These are phyloP conservation scores for Penicillium capsulatum DNA, from an alignment of 2,329 filamentous ascomycete species.

Conservation along the genomic window DNA sequence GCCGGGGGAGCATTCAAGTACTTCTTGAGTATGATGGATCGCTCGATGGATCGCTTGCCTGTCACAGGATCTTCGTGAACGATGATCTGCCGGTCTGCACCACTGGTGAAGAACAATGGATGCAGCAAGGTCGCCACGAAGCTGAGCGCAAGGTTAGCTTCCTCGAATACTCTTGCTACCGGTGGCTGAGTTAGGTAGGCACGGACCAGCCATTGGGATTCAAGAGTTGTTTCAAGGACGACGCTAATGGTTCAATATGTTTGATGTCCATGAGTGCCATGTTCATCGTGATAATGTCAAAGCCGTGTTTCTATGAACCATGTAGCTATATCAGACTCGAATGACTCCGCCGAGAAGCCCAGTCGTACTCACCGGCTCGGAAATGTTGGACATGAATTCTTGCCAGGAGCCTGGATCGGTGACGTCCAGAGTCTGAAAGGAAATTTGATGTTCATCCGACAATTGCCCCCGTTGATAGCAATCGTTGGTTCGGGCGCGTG, in stretches of 20 bases:
- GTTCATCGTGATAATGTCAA: slow-evolving; percentile 48
- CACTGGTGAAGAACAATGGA: slow-evolving; percentile 49
- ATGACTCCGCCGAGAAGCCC: too few species aligned
- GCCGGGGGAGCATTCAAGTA: slow-evolving; percentile 44
- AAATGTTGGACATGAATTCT: too few species aligned
- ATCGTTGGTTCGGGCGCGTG: slow-evolving; percentile 18
- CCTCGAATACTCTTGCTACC: too few species aligned
- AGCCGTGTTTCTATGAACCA: slow-evolving; percentile 18
- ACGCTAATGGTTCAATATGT: slow-evolving; percentile 42
- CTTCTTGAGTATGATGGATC: slow-evolving; percentile 38
- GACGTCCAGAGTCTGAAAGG: slow-evolving; percentile 16
- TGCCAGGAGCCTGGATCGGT: too few species aligned
- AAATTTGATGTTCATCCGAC: slow-evolving; percentile 18
- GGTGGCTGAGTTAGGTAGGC: too few species aligned
- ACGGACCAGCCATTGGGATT: slow-evolving; percentile 36
- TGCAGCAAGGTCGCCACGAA: slow-evolving; percentile 50
- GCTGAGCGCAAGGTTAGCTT: slow-evolving; percentile 20
- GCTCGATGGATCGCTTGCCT: slow-evolving; percentile 34
- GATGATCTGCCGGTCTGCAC: slow-evolving; percentile 39
- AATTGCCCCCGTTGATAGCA: slow-evolving; percentile 2
- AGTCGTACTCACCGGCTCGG: too few species aligned
- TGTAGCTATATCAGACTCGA: slow-evolving; percentile 17
- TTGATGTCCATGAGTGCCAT: slow-evolving; percentile 51
- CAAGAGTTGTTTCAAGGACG: slow-evolving; percentile 41
- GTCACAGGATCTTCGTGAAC: slow-evolving; percentile 36